Base-by-base conservation (phyloP, 139 green algal genomes). In the Chlamydomonas incerta region DNA sequence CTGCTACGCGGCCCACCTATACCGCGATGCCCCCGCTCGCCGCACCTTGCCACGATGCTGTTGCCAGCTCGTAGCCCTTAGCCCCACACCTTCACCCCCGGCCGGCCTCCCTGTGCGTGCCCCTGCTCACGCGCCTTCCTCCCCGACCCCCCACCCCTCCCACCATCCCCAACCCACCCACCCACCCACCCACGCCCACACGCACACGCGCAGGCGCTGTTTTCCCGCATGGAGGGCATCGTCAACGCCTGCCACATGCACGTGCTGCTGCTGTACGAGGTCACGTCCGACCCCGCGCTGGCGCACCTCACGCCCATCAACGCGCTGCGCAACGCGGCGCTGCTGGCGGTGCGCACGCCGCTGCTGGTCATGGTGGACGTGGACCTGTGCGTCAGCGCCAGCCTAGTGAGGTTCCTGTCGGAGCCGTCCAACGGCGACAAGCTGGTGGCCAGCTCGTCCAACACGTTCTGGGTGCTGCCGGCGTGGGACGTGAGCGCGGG, bases 341-440 rank as follows among this genome's bases (percentile, higher is more conserved):
- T 92, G 52, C 66, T 90, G 77, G 79, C 83, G 63, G 82, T 82
- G 21, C 58, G 55, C n/a, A 90, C 85, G 15, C 82, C 85, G 52
- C 80, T 92, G 65, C 72, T 91, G 14, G 85, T 74, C 50, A 88
- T 93, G 88, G 76, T 90, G 26, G 90, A 92, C 52, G 90, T 89
- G n/a, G 90, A 92, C 77, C 67, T 93, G 33, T 73, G 88, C 35
- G 68, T 90, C 23, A 87, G 68, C 33, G 57, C 63, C 60, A 63
- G 29, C 34, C 41, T 83, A 10, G n/a, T 74, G 17, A 37, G 47
- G 37, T 33, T 83, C 24, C 0, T 83, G 15, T 47, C 63, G 9
- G 41, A 74, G 4, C 23, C 41, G 0, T 26, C 29, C n/a, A 63
- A 41, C 17, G 21, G 26, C 15, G 34, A 34, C 8, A 41, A 74